These are phyloP conservation scores for Simplicillium sp. DNA, from an alignment of 2,329 filamentous ascomycete genomes.

Conservation along the genomic window DNA sequence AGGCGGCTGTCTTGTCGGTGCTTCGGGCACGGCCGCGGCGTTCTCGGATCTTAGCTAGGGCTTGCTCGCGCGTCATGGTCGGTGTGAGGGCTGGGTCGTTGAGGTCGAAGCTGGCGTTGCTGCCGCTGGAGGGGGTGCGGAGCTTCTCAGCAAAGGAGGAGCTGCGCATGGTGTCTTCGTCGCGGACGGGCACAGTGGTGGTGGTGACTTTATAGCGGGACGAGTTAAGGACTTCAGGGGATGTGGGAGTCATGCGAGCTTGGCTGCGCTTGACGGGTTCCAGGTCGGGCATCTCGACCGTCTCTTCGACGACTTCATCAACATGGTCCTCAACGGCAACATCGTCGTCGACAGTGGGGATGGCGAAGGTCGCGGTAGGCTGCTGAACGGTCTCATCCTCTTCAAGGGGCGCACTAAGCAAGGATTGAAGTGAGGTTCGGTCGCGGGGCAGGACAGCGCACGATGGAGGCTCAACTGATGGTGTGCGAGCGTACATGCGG, in stretches of 20 bases:
- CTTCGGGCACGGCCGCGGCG: conserved; percentile 62
- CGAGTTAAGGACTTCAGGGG: conserved; percentile 20
- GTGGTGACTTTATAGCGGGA: conserved; percentile 37
- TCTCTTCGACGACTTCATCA: conserved; percentile 2
- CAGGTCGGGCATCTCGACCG: conserved; percentile 6
- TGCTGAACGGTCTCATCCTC: conserved; percentile 17
- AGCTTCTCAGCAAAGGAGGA: conserved; percentile 34
- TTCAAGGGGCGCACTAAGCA: conserved; percentile 46
- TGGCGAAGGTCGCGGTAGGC: conserved; percentile 25
- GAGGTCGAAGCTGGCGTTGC: conserved; percentile 36
- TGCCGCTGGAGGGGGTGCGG: conserved; percentile 32
- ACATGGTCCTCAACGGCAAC: background rate
- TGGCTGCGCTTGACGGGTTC: conserved; percentile 11
- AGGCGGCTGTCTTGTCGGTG: conserved; percentile 47
- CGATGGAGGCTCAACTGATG: conserved; percentile 53
- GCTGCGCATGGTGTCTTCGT: conserved; percentile 26
- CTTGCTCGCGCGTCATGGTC: conserved; percentile 64
- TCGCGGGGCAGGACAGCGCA: conserved; percentile 43
- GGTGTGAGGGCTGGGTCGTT: conserved; percentile 51
- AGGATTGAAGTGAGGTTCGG: conserved; percentile 50
- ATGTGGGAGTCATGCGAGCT: conserved; percentile 30
- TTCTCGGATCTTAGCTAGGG: conserved; percentile 65
- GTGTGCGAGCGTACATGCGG: conserved; percentile 44
- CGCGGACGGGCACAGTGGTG: conserved; percentile 42
- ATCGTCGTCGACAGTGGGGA: conserved; percentile 22